These are phyloP conservation scores for Colletotrichum sp. DNA, from an alignment of 2,329 filamentous ascomycete species.

Conservation along the genomic window DNA sequence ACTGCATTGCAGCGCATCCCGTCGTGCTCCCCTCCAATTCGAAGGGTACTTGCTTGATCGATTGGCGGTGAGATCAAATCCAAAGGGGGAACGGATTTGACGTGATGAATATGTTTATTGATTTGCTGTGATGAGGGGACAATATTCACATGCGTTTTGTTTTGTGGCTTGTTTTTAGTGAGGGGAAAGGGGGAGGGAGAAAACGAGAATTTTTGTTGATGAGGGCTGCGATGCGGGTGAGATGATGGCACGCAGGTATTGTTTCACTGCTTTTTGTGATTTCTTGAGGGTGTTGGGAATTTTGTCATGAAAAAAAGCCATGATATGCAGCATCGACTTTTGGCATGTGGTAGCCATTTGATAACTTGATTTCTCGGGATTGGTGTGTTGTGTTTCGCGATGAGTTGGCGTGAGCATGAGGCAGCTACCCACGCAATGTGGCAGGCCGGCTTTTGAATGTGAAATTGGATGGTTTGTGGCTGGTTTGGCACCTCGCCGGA, in stretches of 20 bases:
- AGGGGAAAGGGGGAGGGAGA: neutral
- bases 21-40: neutral
- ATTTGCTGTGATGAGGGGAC: neutral
- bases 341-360: neutral
- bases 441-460: neutral
- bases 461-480: neutral
- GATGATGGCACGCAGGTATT: neutral
- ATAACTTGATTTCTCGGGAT: neutral
- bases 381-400: neutral
- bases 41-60: neutral
- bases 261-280: neutral
- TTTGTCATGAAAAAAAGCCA: neutral
- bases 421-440: neutral
- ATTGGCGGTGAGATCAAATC: conserved; percentile 2
- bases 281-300: neutral
- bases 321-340: neutral
- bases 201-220: neutral
- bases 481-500: neutral
- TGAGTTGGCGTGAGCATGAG: neutral
- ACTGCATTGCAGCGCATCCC: neutral
- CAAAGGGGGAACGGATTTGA: neutral
- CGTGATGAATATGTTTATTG: neutral
- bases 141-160: neutral
- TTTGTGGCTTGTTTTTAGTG: neutral
- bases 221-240: neutral